Percentiles rank a stretch among this genome's conserved stretches.
Evolutionary conservation across 345 rosid genomes (phyloP).

Genomic region (Litchi chinensis): DNA sequence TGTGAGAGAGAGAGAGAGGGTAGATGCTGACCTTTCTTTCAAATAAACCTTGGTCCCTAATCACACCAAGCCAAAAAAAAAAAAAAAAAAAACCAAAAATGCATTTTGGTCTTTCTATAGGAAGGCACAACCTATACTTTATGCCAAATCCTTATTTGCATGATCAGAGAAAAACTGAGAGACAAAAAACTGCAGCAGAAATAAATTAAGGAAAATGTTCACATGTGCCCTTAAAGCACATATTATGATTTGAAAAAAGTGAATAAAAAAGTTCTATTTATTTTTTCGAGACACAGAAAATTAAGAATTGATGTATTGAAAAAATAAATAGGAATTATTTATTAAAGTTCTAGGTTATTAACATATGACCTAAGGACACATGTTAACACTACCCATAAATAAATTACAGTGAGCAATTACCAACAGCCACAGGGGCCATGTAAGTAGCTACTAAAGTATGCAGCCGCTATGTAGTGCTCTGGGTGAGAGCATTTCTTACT

Average conservation of each 20-base stretch:
- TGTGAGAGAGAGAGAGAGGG: not conserved
- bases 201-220: not conserved
- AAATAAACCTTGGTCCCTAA: not conserved
- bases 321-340: too few species aligned
- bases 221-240: too few species aligned
- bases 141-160: not conserved
- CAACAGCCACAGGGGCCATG: slow-evolving; percentile 1
- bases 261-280: too few species aligned
- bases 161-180: not conserved
- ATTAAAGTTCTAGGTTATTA: too few species aligned
- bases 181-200: not conserved
- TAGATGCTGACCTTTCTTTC: not conserved
- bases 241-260: too few species aligned
- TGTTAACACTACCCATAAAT: too few species aligned
- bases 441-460: not conserved
- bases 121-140: not conserved
- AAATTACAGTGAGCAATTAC: not conserved
- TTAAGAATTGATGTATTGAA: too few species aligned
- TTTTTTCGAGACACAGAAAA: too few species aligned
- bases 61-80: not conserved
- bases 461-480: not conserved
- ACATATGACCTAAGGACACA: too few species aligned
- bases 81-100: too few species aligned
- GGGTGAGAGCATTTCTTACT: not conserved
- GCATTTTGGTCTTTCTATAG: not conserved